Evolutionary conservation across 2,329 filamentous ascomycete species (phyloP).

Genomic region (Phoma sp.): DNA sequence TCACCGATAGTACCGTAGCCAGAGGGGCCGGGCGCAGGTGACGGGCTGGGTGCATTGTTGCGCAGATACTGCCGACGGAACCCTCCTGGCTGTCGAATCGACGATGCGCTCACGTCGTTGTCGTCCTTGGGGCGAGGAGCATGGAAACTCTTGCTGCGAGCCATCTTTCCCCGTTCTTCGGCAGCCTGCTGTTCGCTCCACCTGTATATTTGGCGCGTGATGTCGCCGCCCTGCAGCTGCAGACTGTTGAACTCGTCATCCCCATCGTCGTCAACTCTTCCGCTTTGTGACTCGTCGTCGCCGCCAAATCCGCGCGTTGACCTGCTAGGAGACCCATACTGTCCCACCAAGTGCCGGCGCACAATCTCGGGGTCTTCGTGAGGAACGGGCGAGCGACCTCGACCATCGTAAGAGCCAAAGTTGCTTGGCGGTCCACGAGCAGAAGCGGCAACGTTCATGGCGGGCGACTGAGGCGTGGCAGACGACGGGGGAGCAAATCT

Average conservation of each 20-base stretch:
- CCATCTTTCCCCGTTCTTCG: constrained; percentile 66
- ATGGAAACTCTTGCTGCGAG: constrained; percentile 89
- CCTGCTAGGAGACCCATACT: constrained; percentile 48
- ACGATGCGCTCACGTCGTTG: constrained; percentile 82
- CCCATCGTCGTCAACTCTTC: constrained; percentile 51
- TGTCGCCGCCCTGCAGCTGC: constrained; percentile 90
- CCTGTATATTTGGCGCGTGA: constrained; percentile 92
- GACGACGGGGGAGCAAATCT: constrained; percentile 67
- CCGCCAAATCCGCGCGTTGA: constrained; percentile 35
- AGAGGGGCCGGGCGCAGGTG: constrained; percentile 54
- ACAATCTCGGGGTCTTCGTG: constrained; percentile 93
- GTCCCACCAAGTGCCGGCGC: constrained; percentile 79
- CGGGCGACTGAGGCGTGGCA: constrained; percentile 65
- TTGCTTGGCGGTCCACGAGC: constrained; percentile 69
- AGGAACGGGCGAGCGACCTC: constrained; percentile 63
- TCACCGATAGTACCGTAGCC: constrained; percentile 49
- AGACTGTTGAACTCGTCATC: constrained; percentile 91
- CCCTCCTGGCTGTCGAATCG: constrained; percentile 91
- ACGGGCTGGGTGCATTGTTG: constrained; percentile 72
- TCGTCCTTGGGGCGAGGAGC: constrained; percentile 77
- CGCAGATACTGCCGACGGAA: constrained; percentile 91
- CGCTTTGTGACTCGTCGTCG: constrained; percentile 46
- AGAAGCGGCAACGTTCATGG: constrained; percentile 50
- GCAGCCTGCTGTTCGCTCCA: constrained; percentile 91
- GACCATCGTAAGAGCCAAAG: constrained; percentile 85